Evolutionary conservation across 164 flowering plant species (phyloP).

Genomic region (Vitis rotundifolia): DNA sequence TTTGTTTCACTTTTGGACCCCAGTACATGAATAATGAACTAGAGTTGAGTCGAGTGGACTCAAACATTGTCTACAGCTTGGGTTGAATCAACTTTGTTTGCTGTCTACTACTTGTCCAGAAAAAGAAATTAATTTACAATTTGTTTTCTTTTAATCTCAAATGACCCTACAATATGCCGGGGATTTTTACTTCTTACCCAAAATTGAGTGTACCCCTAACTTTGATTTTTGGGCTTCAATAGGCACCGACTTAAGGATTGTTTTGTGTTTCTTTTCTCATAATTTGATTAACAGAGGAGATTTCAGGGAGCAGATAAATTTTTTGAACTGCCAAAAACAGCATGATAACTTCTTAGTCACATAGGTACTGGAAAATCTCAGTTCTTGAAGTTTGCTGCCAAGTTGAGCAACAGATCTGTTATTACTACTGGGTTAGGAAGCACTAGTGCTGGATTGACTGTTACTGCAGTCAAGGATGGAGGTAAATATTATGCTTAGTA

Average conservation of each 20-base stretch:
- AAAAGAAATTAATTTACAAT: background rate
- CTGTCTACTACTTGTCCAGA: background rate
- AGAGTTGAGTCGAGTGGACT: too few relatives aligned
- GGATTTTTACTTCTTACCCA: too few relatives aligned
- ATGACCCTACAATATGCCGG: background rate
- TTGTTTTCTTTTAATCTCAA: background rate
- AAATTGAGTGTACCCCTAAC: background rate
- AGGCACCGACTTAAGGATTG: background rate
- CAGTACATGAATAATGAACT: background rate
- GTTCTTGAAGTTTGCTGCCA: constrained; percentile 94
- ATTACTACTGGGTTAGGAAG: constrained; percentile 98
- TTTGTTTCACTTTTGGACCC: background rate
- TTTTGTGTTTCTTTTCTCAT: background rate
- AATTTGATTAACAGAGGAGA: background rate
- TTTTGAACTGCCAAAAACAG: background rate
- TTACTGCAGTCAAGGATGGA: constrained; percentile 97
- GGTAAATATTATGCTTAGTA: constrained; percentile 36
- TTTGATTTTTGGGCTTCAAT: background rate
- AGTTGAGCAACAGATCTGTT: constrained; percentile 92
- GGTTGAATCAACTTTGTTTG: too few relatives aligned
- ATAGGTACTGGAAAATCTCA: constrained; percentile 95
- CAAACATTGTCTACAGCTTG: too few relatives aligned
- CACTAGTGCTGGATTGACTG: constrained; percentile 98
- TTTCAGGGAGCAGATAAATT: background rate
- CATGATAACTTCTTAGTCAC: constrained; percentile 7